phyloP scores from a whole-genome alignment of 1,284 basidiomycete species.

The Cryptococcus sp. region DNA sequence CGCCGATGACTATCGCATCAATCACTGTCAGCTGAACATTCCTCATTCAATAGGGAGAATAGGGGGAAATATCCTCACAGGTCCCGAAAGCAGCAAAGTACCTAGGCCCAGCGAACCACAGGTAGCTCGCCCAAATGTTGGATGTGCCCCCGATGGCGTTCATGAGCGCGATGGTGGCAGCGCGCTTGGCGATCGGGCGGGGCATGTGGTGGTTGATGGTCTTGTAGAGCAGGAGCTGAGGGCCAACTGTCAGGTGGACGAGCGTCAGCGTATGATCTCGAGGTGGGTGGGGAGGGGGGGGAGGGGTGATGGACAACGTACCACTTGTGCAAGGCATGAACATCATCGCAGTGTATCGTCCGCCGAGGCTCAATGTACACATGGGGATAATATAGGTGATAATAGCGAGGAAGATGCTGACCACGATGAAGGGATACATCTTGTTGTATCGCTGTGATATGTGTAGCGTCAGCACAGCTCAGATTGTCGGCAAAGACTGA shows the following conservation, averaged over 20 bases:
- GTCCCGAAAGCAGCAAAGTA: constrained; percentile 25
- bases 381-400: constrained; percentile 34
- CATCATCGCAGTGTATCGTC: constrained; percentile 42
- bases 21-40: neutral
- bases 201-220: constrained; percentile 34
- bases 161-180: constrained; percentile 31
- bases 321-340: constrained; percentile 27
- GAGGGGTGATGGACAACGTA: constrained; percentile 1
- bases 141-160: constrained; percentile 34
- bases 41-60: too few species aligned
- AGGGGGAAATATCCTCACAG: constrained; percentile 12
- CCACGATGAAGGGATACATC: constrained; percentile 25
- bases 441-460: constrained; percentile 9
- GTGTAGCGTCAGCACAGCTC: too few species aligned
- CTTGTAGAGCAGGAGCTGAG: constrained; percentile 38
- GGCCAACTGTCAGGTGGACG: constrained; percentile 18
- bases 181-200: constrained; percentile 32
- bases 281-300: neutral
- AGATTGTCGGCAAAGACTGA: too few species aligned
- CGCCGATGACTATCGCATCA: constrained; percentile 11
- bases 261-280: constrained; percentile 1
- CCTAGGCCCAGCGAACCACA: constrained; percentile 16
- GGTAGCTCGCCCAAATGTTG: constrained; percentile 25
- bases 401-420: constrained; percentile 22
- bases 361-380: constrained; percentile 30